A percentile compares a stretch with the other conserved stretches of the same genome.
These are phyloP conservation scores for Colletotrichum brevisporum DNA, from an alignment of 2,329 filamentous ascomycete species.

Conservation along the genomic window DNA sequence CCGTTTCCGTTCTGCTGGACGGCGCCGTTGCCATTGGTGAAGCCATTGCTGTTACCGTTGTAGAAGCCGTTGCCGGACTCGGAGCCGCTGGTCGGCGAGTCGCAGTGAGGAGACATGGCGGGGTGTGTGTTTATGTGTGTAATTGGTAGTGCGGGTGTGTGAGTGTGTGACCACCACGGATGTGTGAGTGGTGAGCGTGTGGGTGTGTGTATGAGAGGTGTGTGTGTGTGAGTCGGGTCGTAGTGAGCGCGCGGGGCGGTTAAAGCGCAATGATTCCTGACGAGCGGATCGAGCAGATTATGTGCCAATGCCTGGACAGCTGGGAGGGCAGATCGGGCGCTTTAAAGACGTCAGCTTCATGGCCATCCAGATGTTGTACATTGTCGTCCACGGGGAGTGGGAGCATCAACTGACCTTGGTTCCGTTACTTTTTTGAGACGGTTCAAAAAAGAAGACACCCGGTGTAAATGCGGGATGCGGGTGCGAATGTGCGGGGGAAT, in stretches of 20 bases:
- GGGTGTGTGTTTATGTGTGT: conserved; percentile 22
- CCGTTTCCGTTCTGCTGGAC: conserved; percentile 35
- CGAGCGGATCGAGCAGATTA: conserved; percentile 19
- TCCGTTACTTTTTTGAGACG: conserved; percentile 30
- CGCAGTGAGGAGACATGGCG: conserved; percentile 55
- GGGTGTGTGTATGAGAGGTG: conserved; percentile 2
- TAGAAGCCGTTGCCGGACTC: conserved; percentile 34
- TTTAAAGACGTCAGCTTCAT: conserved; percentile 34
- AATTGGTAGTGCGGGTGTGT: background rate
- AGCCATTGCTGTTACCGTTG: conserved; percentile 43
- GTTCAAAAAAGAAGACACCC: conserved; percentile 22
- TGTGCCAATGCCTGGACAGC: conserved; percentile 16
- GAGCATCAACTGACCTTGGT: conserved; percentile 38
- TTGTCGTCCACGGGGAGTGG: conserved; percentile 22
- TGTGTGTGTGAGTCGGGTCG: conserved; percentile 19
- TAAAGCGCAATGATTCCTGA: conserved; percentile 3
- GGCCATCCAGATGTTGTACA: conserved; percentile 12
- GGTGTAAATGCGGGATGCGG: conserved; percentile 34
- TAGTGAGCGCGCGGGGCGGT: conserved; percentile 19
- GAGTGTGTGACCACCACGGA: conserved; percentile 7
- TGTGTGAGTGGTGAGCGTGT: background rate
- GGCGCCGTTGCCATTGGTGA: conserved; percentile 38
- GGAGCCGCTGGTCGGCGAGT: conserved; percentile 48
- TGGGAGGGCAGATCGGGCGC: conserved; percentile 30
- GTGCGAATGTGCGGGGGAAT: conserved; percentile 33